phyloP scores from a whole-genome alignment of 208 protist genomes.

The Trypanosoma theileri region DNA sequence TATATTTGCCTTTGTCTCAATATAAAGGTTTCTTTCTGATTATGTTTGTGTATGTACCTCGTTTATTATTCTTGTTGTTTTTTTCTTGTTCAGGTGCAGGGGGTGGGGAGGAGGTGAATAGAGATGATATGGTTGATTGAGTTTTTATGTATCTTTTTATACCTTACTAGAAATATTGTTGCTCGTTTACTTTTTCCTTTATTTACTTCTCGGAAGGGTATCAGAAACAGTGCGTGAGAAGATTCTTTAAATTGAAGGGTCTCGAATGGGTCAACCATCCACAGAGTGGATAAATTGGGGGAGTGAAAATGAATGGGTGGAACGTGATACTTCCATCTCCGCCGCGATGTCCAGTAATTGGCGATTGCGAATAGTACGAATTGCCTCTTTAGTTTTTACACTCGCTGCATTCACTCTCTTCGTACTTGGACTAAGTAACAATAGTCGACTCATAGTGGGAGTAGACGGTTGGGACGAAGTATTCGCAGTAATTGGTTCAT shows the following conservation, averaged over 20 bases:
- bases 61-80: background rate
- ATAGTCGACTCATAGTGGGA: background rate
- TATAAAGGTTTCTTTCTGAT: background rate
- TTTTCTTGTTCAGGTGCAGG: background rate
- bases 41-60: background rate
- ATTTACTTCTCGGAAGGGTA: too few species aligned
- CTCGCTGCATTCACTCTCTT: conserved; percentile 13
- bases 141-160: too few species aligned
- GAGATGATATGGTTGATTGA: background rate
- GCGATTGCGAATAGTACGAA: background rate
- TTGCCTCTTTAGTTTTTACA: background rate
- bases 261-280: background rate
- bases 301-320: background rate
- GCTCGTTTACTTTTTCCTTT: too few species aligned
- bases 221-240: background rate
- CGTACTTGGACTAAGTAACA: conserved; percentile 16
- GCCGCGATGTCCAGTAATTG: background rate
- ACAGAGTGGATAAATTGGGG: background rate
- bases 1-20: background rate
- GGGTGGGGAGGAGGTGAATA: too few species aligned
- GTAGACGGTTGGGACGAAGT: conserved; percentile 27
- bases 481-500: conserved; percentile 20
- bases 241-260: background rate
- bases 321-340: background rate
- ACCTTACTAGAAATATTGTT: too few species aligned